Percentiles rank a stretch among this genome's conserved stretches.
Conservation (phyloP, 192 early-diverging fungal species). For the Chytriomyces hyalinus region DNA sequence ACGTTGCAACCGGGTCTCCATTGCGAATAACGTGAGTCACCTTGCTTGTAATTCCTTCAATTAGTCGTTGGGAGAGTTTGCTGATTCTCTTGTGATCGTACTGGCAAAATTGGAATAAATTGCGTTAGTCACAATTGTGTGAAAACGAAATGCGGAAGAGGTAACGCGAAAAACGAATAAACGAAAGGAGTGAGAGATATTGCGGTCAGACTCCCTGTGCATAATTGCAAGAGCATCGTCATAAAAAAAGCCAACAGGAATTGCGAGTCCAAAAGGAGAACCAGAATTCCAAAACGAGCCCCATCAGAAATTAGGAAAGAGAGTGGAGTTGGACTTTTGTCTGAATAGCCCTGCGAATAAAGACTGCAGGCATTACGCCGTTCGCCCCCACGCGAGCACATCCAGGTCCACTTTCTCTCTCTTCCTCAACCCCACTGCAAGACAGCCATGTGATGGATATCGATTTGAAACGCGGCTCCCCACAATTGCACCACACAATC, state of each 20-base stretch:
- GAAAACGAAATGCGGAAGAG: neutral
- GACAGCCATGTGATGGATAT: no score
- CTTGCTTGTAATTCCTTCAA: conserved; percentile 78
- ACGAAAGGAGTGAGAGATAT: neutral
- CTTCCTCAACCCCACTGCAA: neutral
- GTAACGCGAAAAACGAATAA: neutral
- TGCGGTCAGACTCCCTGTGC: conserved; percentile 25
- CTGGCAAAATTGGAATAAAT: conserved; percentile 40
- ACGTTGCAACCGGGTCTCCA: conserved; percentile 78
- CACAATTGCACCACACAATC: neutral
- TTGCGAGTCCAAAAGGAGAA: no score
- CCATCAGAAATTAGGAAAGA: no score
- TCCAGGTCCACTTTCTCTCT: neutral
- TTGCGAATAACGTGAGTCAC: conserved; percentile 87
- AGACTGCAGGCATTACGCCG: neutral
- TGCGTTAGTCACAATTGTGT: neutral
- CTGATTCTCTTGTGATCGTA: conserved; percentile 79
- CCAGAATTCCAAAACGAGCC: no score
- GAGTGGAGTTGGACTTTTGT: no score
- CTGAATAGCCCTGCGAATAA: no score
- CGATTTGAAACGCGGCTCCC: neutral
- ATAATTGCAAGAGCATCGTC: conserved; percentile 4
- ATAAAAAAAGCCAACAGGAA: neutral
- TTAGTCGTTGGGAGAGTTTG: conserved; percentile 75
- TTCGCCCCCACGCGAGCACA: neutral